These are phyloP conservation scores for Lojkania enalia DNA, from an alignment of 2,329 filamentous ascomycete species.

Conservation along the genomic window DNA sequence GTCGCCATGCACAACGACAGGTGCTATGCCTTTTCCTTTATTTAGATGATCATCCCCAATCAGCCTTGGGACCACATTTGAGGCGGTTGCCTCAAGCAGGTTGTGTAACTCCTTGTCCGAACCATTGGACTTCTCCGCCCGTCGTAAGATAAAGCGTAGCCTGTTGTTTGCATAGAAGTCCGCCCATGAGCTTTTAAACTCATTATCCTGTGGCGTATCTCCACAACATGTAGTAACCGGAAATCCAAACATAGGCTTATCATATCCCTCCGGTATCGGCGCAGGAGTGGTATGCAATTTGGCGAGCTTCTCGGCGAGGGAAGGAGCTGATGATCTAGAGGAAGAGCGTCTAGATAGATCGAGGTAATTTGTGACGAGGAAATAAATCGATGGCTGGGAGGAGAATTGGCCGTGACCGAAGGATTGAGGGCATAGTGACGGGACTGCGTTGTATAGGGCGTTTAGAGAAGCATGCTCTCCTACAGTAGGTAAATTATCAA, in stretches of 20 bases:
- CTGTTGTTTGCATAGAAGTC: constrained; percentile 83
- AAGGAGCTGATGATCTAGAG: constrained; percentile 41
- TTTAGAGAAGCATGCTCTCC: constrained; percentile 85
- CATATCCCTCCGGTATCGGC: constrained; percentile 62
- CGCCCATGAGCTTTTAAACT: constrained; percentile 73
- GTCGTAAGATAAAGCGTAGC: constrained; percentile 65
- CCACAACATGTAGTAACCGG: constrained; percentile 85
- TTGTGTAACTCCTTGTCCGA: constrained; percentile 62
- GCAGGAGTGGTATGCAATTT: constrained; percentile 76
- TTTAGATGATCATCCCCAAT: constrained; percentile 69
- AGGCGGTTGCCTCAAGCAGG: constrained; percentile 67
- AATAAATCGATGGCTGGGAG: constrained; percentile 52
- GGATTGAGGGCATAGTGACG: constrained; percentile 74
- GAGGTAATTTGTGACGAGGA: constrained; percentile 77
- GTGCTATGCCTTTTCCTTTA: constrained; percentile 62
- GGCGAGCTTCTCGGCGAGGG: constrained; percentile 75
- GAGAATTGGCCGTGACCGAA: constrained; percentile 69
- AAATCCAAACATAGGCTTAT: constrained; percentile 75
- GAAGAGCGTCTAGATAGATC: constrained; percentile 51
- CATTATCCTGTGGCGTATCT: constrained; percentile 79
- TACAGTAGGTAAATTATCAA: constrained; percentile 36
- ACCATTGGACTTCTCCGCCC: constrained; percentile 65
- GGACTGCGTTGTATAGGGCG: constrained; percentile 72
- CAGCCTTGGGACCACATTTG: constrained; percentile 72
- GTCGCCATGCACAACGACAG: constrained; percentile 87